These are phyloP conservation scores for Fibroporia radiculosa DNA, from an alignment of 768 basidiomycete species.

Conservation along the genomic window DNA sequence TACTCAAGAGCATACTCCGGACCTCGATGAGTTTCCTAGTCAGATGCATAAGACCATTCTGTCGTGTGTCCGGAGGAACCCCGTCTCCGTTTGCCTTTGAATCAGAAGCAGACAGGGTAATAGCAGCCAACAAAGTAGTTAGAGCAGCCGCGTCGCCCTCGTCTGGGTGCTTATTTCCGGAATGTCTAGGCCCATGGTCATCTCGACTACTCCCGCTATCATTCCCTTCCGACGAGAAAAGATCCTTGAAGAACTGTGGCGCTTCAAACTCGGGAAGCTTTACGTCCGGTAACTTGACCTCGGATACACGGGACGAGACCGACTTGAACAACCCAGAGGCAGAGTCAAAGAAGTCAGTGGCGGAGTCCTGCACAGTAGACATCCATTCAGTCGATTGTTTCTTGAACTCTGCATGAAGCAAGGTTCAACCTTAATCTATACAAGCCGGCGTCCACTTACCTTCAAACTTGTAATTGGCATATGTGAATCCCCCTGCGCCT, in stretches of 20 bases:
- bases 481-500: slow-evolving; percentile 86
- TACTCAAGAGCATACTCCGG: slow-evolving; percentile 86
- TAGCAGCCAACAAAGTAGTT: slow-evolving; percentile 70
- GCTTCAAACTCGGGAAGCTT: slow-evolving; percentile 45
- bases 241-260: slow-evolving; percentile 62
- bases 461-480: slow-evolving; percentile 96
- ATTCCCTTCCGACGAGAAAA: slow-evolving; percentile 31
- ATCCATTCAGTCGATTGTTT: slow-evolving; percentile 65
- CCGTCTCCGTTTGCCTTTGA: slow-evolving; percentile 32
- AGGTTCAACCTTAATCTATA: not conserved
- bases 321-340: slow-evolving; percentile 64
- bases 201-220: slow-evolving; percentile 21
- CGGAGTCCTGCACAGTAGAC: slow-evolving; percentile 55
- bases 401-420: slow-evolving; percentile 53
- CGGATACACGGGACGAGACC: slow-evolving; percentile 10
- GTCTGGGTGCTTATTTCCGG: slow-evolving; percentile 34
- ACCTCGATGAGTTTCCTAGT: slow-evolving; percentile 96
- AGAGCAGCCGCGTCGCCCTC: slow-evolving; percentile 57
- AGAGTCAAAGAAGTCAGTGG: slow-evolving; percentile 61
- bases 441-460: slow-evolving; percentile 38
- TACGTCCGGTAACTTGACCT: slow-evolving; percentile 33
- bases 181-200: slow-evolving; percentile 28
- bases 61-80: slow-evolving; percentile 34
- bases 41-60: slow-evolving; percentile 87
- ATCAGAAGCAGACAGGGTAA: slow-evolving; percentile 71